phyloP scores from a whole-genome alignment of 208 protist genomes.

The Acanthamoeba castellanii region DNA sequence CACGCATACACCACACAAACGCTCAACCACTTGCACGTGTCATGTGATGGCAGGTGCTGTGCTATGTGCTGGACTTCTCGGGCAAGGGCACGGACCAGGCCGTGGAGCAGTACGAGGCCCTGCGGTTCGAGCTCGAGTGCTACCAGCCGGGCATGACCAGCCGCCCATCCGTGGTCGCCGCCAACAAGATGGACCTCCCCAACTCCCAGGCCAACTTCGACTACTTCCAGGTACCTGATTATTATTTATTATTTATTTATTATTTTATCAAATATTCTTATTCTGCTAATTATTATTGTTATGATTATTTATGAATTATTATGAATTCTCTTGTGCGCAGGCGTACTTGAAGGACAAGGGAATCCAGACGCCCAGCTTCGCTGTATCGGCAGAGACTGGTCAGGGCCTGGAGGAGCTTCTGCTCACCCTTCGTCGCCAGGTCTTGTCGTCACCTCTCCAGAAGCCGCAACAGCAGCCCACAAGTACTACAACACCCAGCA shows the following conservation, averaged over 20 bases:
- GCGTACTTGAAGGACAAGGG: background rate
- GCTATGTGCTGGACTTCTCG: slow-evolving; percentile 17
- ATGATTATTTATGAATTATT: too few species aligned
- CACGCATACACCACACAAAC: background rate
- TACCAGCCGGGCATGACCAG: slow-evolving; percentile 78
- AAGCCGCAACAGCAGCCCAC: background rate
- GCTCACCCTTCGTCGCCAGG: background rate
- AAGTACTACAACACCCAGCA: too few species aligned
- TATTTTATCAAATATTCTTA: too few species aligned
- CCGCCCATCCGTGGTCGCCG: slow-evolving; percentile 83
- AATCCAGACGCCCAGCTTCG: background rate
- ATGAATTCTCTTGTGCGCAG: too few species aligned
- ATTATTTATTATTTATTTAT: too few species aligned
- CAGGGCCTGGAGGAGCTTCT: background rate
- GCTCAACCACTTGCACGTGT: background rate
- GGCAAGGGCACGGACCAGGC: background rate
- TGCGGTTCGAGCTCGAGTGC: slow-evolving; percentile 79
- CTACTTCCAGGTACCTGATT: background rate
- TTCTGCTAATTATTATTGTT: too few species aligned
- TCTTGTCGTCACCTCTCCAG: background rate
- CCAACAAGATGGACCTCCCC: slow-evolving; percentile 87
- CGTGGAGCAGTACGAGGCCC: slow-evolving; percentile 78
- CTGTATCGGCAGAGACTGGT: background rate
- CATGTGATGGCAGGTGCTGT: background rate
- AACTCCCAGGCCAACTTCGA: slow-evolving; percentile 71